These are phyloP conservation scores for Neophaeococcomyces aloes DNA, from an alignment of 2,329 filamentous ascomycete species.

Conservation along the genomic window DNA sequence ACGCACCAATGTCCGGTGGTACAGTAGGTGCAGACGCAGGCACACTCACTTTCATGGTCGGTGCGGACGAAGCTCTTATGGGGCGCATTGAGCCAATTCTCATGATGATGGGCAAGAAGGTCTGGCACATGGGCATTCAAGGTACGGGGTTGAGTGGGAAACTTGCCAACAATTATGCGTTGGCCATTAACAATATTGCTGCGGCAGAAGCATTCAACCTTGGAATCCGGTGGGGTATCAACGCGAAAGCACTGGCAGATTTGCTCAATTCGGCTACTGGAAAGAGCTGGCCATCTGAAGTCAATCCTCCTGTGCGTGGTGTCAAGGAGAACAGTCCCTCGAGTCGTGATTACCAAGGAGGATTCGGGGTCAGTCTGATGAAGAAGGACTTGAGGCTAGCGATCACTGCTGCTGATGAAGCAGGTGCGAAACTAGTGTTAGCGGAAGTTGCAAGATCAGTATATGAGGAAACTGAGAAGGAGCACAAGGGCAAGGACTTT, in stretches of 20 bases:
- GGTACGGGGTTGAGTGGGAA: conserved; percentile 84
- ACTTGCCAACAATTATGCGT: conserved; percentile 91
- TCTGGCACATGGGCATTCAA: conserved; percentile 75
- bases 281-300: conserved; percentile 88
- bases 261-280: conserved; percentile 92
- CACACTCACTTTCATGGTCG: conserved; percentile 93
- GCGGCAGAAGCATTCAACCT: conserved; percentile 58
- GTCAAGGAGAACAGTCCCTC: conserved; percentile 69
- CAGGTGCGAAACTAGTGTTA: conserved; percentile 54
- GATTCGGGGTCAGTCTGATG: conserved; percentile 70
- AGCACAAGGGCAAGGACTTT: conserved; percentile 63
- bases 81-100: conserved; percentile 58
- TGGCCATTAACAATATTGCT: conserved; percentile 83
- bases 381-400: conserved; percentile 67
- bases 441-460: conserved; percentile 53
- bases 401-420: conserved; percentile 59
- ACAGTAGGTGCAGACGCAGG: conserved; percentile 82
- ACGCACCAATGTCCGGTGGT: conserved; percentile 94
- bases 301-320: conserved; percentile 88
- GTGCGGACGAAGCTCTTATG: conserved; percentile 51
- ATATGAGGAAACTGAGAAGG: conserved; percentile 55
- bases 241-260: conserved; percentile 59
- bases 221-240: conserved; percentile 52
- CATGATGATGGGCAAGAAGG: conserved; percentile 71
- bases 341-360: conserved; percentile 62